A percentile compares a stretch with the other conserved stretches of the same genome.
Conservation (phyloP, 495 filamentous ascomycete species). For the Lasiosphaeria hispida region DNA sequence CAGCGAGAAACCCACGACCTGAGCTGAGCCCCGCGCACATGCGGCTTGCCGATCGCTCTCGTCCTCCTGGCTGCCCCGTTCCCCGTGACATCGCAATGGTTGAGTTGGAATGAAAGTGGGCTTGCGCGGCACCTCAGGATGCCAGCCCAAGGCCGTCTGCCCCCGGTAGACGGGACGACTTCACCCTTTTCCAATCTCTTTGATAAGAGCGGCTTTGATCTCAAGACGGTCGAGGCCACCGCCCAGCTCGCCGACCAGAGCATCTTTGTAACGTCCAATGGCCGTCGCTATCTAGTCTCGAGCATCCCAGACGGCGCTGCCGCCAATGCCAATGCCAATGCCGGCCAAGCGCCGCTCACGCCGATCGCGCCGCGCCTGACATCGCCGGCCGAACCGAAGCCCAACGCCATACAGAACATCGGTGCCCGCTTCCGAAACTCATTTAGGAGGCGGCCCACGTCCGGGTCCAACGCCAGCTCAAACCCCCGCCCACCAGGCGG, state of each 20-base stretch:
- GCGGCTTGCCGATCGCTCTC: constrained; percentile 24
- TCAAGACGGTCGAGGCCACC: constrained; percentile 28
- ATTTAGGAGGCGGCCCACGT: constrained; percentile 20
- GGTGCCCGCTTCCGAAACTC: constrained; percentile 9
- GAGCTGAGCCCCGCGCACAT: constrained; percentile 10
- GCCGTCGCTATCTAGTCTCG: constrained; percentile 32
- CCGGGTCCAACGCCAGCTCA: constrained; percentile 20
- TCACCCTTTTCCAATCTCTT: constrained; percentile 34
- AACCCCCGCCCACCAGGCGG: constrained; percentile 15
- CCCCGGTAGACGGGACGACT: constrained; percentile 27
- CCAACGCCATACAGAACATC: constrained; percentile 6
- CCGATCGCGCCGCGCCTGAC: constrained; percentile 3
- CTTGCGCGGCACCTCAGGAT: constrained; percentile 31
- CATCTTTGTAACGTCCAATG: constrained; percentile 31
- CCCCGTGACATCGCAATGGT: constrained; percentile 25
- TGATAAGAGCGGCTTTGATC: constrained; percentile 29
- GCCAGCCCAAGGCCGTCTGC: constrained; percentile 30
- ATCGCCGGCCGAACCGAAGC: neutral
- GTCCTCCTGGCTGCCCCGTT: constrained; percentile 5
- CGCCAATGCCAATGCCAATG: neutral
- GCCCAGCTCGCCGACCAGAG: constrained; percentile 29
- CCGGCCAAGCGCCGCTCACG: constrained; percentile 4
- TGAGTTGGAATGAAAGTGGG: constrained; percentile 22
- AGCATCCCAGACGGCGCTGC: constrained; percentile 23
- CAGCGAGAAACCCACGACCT: constrained; percentile 8